phyloP scores from a whole-genome alignment of 495 filamentous ascomycete genomes.

The Penicillium cataractarum region DNA sequence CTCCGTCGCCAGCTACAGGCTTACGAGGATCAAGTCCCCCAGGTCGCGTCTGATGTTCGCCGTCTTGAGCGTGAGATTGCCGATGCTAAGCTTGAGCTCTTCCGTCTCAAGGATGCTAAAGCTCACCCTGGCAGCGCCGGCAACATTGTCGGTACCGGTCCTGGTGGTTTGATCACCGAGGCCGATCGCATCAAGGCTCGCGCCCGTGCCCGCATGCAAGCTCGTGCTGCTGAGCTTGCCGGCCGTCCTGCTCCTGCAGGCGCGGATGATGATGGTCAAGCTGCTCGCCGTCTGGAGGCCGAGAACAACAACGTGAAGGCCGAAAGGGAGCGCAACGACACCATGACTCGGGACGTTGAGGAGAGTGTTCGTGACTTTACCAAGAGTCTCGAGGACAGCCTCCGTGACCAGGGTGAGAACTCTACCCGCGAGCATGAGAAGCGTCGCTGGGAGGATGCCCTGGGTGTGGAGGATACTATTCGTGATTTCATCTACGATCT shows the following conservation, averaged over 20 bases:
- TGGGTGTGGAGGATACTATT: conserved; percentile 95
- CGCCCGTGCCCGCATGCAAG: conserved; percentile 98
- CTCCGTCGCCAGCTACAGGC: conserved; percentile 87
- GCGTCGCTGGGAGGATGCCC: conserved; percentile 92
- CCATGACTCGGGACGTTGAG: conserved; percentile 95
- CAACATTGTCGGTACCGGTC: conserved; percentile 90
- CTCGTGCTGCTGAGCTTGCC: conserved; percentile 87
- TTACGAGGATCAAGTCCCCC: conserved; percentile 85
- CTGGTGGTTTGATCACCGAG: conserved; percentile 89
- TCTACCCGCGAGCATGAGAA: conserved; percentile 81
- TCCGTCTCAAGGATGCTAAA: conserved; percentile 91
- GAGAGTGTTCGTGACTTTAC: conserved; percentile 93
- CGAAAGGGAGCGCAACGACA: conserved; percentile 91
- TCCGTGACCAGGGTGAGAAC: conserved; percentile 79
- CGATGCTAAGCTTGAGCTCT: conserved; percentile 90
- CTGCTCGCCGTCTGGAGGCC: conserved; percentile 80
- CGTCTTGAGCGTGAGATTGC: conserved; percentile 90
- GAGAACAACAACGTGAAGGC: conserved; percentile 79
- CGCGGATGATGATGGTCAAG: conserved; percentile 72
- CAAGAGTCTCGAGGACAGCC: conserved; percentile 77
- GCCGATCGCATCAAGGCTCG: conserved; percentile 92
- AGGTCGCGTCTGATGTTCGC: conserved; percentile 88
- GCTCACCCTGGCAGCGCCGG: conserved; percentile 81
- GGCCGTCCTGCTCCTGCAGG: conserved; percentile 69
- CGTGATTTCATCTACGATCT: conserved; percentile 97